Evolutionary conservation across 257 asterid species (phyloP), one percentile per base, ranked within the genome.

Genomic region (Salvia rosmarinus): DNA sequence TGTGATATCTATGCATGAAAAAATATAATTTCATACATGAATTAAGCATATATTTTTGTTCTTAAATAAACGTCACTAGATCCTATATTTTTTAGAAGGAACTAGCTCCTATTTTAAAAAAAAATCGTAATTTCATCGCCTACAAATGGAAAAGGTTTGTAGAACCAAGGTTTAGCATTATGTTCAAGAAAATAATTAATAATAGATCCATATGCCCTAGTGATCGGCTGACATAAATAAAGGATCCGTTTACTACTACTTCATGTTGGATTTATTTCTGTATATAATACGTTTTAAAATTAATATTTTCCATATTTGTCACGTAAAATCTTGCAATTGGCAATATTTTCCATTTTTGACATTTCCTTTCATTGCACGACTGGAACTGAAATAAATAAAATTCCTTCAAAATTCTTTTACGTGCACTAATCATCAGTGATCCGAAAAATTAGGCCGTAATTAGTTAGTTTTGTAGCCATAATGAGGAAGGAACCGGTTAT

Each of bases 401-500:
- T 23, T 10, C 28, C 28, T 25, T 21, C 1, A 4, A 54, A 54
- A 20, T 3, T n/a, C 11, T 21, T 54, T 54, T 23, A 4, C 19
- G 11, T 40, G 50, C 67, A 61, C 17, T 61, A 3, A 61, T 52
- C 59, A 10, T n/a, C n/a, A n/a, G n/a, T n/a, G n/a, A n/a, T n/a
- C 61, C 61, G 35, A 10, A 54, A 23, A 54, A 23, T 54, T 21
- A 12, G 37, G 61, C 35, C 17, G 12, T 4, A 9, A 52, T 52
- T 19, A 52, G 21, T 50, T 25, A 50, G 37, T 32, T 32, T 16
- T 9, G 52, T 1, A 32, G 2, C 37, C 6, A 16, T 14, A 50
- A 17, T 11, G 12, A 8, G 23, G 61, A 40, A 1, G 74, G 62
- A 32, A 79, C 83, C 67, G 70, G 77, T 67, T 34, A 71, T 64